Percentiles rank a stretch among this genome's conserved stretches.
phyloP scores from a whole-genome alignment of 148 eudicot genomes.

The Rhododendron griersonianum region DNA sequence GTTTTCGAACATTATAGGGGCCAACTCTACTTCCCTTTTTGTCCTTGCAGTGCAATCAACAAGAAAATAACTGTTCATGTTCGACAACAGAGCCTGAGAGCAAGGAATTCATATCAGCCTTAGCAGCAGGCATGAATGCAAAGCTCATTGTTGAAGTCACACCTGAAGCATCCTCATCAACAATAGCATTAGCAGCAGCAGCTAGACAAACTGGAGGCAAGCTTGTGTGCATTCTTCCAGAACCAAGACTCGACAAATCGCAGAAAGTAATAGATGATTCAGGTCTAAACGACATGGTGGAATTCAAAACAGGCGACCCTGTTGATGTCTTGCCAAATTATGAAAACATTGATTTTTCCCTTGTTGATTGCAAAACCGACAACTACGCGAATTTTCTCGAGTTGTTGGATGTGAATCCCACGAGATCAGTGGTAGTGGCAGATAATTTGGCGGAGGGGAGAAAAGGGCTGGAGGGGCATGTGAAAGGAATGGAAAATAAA shows the following conservation, averaged over 20 bases:
- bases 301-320: conserved; percentile 38
- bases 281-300: conserved; percentile 31
- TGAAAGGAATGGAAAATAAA: conserved; percentile 20
- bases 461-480: conserved; percentile 25
- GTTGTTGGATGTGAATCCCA: conserved; percentile 28
- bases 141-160: conserved; percentile 40
- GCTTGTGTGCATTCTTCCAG: conserved; percentile 35
- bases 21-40: not conserved
- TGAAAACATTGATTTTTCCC: conserved; percentile 37
- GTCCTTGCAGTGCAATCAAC: conserved; percentile 23
- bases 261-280: conserved; percentile 27
- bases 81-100: conserved; percentile 24
- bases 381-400: conserved; percentile 13
- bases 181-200: conserved; percentile 49
- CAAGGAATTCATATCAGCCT: conserved; percentile 41
- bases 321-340: conserved; percentile 18
- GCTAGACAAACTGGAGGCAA: conserved; percentile 48
- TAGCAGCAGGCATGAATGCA: conserved; percentile 47
- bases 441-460: conserved; percentile 33
- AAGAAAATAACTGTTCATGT: conserved; percentile 7
- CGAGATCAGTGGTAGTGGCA: conserved; percentile 32
- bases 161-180: conserved; percentile 34
- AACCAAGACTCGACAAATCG: conserved; percentile 20
- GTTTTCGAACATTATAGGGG: not conserved
- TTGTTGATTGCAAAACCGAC: conserved; percentile 26